Evolutionary conservation across 805 yeast genomes (phyloP).

Genomic region (Lipomyces sp.): DNA sequence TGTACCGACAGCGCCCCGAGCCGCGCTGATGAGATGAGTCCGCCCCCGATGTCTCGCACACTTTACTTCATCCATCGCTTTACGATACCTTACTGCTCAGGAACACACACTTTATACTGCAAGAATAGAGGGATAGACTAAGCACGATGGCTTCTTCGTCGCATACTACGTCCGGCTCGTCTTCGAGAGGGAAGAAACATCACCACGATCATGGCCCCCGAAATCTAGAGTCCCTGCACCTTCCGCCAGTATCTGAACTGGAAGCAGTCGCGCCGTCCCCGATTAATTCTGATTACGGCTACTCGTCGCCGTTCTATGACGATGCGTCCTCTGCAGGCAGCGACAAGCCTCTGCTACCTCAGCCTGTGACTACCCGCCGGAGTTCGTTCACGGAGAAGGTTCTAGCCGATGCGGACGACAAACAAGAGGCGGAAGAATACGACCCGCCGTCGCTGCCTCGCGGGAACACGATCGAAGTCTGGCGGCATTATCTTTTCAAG

Average conservation of each 20-base stretch:
- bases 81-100: no score
- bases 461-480: slow-evolving; percentile 1
- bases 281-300: neutral
- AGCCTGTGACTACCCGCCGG: neutral
- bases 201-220: neutral
- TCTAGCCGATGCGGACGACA: neutral
- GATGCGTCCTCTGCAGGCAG: neutral
- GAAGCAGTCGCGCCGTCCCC: slow-evolving; percentile 15
- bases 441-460: neutral
- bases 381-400: neutral
- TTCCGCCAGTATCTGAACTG: slow-evolving; percentile 10
- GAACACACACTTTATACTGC: no score
- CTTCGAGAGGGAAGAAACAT: no score
- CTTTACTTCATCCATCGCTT: no score
- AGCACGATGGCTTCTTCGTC: no score
- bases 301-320: no score
- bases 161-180: no score
- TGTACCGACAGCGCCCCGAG: no score
- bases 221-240: neutral
- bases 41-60: no score
- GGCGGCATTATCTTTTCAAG: slow-evolving; percentile 18
- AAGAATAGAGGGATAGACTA: no score
- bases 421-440: neutral
- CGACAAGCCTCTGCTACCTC: neutral
- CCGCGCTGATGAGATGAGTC: no score